Evolutionary conservation across 202 grass and related monocot species (phyloP), one percentile per base, ranked within the genome.

Genomic region (Hordeum pubiflorum): DNA sequence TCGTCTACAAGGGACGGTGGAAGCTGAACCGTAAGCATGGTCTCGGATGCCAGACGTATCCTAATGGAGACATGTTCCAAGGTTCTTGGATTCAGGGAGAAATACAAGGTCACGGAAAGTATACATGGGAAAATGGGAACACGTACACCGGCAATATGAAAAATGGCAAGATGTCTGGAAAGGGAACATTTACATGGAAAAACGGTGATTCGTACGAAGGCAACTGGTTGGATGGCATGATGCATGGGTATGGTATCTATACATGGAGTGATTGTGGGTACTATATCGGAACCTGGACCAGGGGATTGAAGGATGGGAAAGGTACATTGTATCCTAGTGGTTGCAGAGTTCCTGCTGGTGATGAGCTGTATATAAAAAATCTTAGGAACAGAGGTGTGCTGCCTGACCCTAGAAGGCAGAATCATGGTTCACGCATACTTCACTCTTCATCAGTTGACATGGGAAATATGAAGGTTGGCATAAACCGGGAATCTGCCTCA

Each of bases 231-330:
- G 91, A 99, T 76, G 92, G 92, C 22, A 88, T 93, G 90, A 96
- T 99, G 92, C 83, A 99, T 36, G 96, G 96, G 4, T 91, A 87
- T 82, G 96, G 96, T 75, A 91, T 99, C 66, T 99, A 99, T 86
- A 90, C 84, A 15, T 99, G 96, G 96, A 87, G 87, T 59, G 92
- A 84, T 46, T 92, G 91, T 9, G 89, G 96, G 20, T 96, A 86
- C 80, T 99, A 99, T 79, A 68, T 99, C 43, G 92, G 96, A 75
- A 96, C 91, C 17, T 99, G 96, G 96, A 99, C 96, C 43, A 93
- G 90, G 63, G 96, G 96, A 61, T 69, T 99, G 70, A 99, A 99
- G 81, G 96, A 99, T 77, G 96, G 92, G 81, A 99, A 96, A 89
- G 96, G 96, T 46, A 87, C 86, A 32, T 96, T 99, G 69, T 99